phyloP scores from a whole-genome alignment of 495 filamentous ascomycete species.

The Astrocystis sublimbata region DNA sequence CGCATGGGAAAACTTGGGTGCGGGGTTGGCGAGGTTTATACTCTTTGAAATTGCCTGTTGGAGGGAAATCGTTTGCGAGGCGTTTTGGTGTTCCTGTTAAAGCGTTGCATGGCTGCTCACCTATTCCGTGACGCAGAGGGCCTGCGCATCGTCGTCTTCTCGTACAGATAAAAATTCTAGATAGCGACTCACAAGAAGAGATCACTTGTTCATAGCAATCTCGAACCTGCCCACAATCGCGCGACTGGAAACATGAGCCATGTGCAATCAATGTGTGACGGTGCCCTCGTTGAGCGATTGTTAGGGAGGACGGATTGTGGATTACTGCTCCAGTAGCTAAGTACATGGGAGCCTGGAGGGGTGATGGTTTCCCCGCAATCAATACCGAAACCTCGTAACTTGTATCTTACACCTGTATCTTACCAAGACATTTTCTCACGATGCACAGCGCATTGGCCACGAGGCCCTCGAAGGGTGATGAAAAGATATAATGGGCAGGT shows the following conservation, averaged over 20 bases:
- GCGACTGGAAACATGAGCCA: no score
- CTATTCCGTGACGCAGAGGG: background rate
- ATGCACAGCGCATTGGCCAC: no score
- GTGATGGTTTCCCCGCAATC: no score
- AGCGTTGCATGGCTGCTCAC: conserved; percentile 1
- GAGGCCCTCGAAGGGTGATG: background rate
- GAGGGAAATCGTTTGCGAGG: background rate
- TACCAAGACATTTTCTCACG: no score
- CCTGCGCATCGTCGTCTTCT: background rate
- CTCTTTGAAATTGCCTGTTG: background rate
- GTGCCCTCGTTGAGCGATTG: background rate
- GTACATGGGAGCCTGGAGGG: no score
- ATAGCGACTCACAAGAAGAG: no score
- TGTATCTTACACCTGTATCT: no score
- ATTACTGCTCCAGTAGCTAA: no score
- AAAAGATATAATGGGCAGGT: background rate
- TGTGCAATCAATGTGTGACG: background rate
- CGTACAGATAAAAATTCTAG: no score
- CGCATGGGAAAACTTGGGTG: background rate
- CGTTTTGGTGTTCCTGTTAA: conserved; percentile 3
- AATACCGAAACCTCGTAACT: no score
- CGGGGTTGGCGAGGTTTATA: background rate
- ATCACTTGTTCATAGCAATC: background rate
- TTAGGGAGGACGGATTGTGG: background rate
- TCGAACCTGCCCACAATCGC: background rate